Conservation (phyloP, 768 basidiomycete genomes). For the Cystofilobasidium macerans region DNA sequence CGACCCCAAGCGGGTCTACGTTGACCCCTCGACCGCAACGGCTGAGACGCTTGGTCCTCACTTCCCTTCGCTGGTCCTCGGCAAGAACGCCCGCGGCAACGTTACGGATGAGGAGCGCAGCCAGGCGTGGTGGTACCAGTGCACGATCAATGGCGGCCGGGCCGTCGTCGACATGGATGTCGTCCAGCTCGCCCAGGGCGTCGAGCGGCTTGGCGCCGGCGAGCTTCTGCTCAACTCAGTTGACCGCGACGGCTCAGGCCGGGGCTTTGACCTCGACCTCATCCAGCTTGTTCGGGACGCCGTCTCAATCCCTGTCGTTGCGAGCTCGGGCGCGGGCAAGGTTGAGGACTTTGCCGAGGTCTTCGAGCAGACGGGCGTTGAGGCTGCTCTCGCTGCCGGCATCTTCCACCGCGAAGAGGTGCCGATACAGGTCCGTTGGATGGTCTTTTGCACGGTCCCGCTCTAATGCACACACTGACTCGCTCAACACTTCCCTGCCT, state of each 20-base stretch:
- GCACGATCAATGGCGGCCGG: conserved; percentile 88
- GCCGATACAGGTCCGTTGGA: conserved; percentile 45
- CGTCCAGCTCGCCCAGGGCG: conserved; percentile 79
- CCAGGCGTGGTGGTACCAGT: conserved; percentile 97
- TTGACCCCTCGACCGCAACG: conserved; percentile 46
- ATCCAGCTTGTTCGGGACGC: conserved; percentile 59
- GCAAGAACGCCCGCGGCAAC: conserved; percentile 27
- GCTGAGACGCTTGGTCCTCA: conserved; percentile 58
- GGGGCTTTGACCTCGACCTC: conserved; percentile 81
- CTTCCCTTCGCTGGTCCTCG: conserved; percentile 39
- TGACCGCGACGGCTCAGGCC: conserved; percentile 85
- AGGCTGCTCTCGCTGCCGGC: conserved; percentile 84
- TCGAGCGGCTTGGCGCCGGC: conserved; percentile 82
- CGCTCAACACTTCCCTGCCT: background rate
- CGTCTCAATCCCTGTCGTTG: conserved; percentile 84
- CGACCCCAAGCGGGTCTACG: conserved; percentile 79
- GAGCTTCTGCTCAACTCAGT: conserved; percentile 93
- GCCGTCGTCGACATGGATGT: conserved; percentile 72
- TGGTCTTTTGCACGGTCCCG: background rate
- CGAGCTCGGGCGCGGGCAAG: conserved; percentile 83
- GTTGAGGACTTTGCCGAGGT: conserved; percentile 76
- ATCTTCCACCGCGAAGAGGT: conserved; percentile 93
- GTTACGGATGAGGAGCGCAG: conserved; percentile 49
- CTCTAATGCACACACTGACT: too few species aligned
- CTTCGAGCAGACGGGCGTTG: conserved; percentile 61